phyloP scores from a whole-genome alignment of 768 basidiomycete species.

The Mycena rebaudengoi region DNA sequence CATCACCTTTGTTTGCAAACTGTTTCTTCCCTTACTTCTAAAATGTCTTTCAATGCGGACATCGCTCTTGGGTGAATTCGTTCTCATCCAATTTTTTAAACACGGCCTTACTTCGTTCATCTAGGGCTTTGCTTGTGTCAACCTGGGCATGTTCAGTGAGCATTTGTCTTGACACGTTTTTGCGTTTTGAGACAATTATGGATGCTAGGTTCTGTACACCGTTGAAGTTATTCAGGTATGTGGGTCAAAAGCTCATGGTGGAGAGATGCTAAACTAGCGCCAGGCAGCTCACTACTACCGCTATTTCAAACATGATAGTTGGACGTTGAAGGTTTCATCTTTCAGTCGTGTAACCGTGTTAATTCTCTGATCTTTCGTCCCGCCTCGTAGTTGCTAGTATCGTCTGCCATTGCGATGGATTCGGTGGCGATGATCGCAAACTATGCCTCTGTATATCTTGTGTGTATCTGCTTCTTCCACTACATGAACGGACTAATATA shows the following conservation, averaged over 20 bases:
- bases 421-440: conserved; percentile 6
- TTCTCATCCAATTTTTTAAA: conserved; percentile 1
- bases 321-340: conserved; percentile 6
- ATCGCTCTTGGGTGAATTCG: conserved; percentile 3
- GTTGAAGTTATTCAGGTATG: conserved; percentile 4
- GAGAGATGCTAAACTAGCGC: neutral
- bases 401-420: conserved; percentile 11
- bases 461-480: conserved; percentile 7
- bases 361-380: conserved; percentile 9
- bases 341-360: neutral
- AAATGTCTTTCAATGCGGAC: conserved; percentile 8
- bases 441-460: conserved; percentile 6
- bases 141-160: neutral
- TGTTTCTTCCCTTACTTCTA: conserved; percentile 1
- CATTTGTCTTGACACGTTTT: neutral
- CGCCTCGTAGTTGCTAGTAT: conserved; percentile 6
- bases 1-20: conserved; percentile 2
- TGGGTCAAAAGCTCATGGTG: neutral
- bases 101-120: conserved; percentile 10
- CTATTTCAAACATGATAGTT: too few relatives aligned
- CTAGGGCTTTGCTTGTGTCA: conserved; percentile 6
- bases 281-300: neutral
- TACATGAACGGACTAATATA: neutral
- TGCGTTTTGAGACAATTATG: neutral
- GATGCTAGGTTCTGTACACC: neutral